Evolutionary conservation across 192 early-diverging fungal genomes (phyloP), one percentile per base, ranked within the genome.

Genomic region (Coemansia sp.): DNA sequence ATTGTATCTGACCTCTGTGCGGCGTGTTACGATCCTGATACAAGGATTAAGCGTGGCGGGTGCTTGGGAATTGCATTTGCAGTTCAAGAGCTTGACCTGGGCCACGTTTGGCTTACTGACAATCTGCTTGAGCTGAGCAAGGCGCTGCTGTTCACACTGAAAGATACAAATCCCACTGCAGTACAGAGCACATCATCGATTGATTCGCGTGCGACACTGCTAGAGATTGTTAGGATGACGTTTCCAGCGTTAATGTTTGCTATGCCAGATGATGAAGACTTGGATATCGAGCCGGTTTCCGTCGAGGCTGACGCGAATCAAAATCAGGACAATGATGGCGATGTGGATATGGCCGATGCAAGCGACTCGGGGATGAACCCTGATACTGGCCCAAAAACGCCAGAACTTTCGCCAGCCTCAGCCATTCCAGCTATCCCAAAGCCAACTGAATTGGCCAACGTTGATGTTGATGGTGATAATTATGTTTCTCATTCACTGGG

Each of bases 91-190:
- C 84, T 99, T 28, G 86, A 90, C 21, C 81, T 99, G 73, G 92
- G 94, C 5, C 84, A 85, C 15, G 80, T 85, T 28, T 99, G 97
- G 97, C 88, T 97, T 82, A 71, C 93, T n/a, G 91, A 91, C 28
- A 94, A 95, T 69, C 89, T 97, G 58, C 72, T 98, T 8, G 97
- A 98, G 62, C 95, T 97, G 67, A 90, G 93, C 65, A 91, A 93
- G 62, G 90, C 94, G 1, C 71, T 99, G 15, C 71, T 99, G 4
- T 98, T 94, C 63, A 91, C 98, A 17, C 86, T 99, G 10, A 98
- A 99, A 78, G 96, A 97, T 69, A 81, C 76, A 69, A 64, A 61
- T 38, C 12, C 69, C 15, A 80, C 46, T 55, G 65, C 56, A 2
- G 48, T 80, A 8, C 65, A 66, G 2, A 31, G 68, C 42, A 38